Base-by-base conservation (phyloP, 352 stramenopile genomes). In the Phytophthora cryptogea region DNA sequence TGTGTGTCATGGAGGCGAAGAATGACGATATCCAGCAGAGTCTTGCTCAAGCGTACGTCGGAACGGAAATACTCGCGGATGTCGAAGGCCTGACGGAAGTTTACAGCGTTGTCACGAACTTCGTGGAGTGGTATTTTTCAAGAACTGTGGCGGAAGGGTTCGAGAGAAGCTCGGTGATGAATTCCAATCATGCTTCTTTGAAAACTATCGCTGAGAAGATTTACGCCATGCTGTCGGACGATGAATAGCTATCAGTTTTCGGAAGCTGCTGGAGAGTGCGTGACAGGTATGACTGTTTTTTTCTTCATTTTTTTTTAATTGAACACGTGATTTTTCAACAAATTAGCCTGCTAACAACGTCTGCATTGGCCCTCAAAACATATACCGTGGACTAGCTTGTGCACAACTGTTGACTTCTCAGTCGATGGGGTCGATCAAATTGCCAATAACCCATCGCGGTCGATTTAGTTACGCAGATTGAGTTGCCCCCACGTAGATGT, bases 21-120 rank as follows among this genome's bases (percentile, higher is more conserved):
- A 33, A 35, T 52, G 52, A 66, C 43, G 54, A 73, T 40, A 48
- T 66, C 8, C 35, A 55, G 16, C 64, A 73, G 30, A 54, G 59
- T 28, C 50, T 73, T 49, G 65, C 54, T 23, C 54, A 69, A 54
- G 59, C 65, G 39, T 69, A 68, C 30, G 42, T 72, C 32, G 64
- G 64, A 53, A 49, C 52, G 11, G 64, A 68, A 68, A 58, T 43
- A 53, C 53, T 72, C 31, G n/a, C 58, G 41, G 64, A 72, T 58
- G 58, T 72, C 16, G 46, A 68, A 61, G 63, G 63, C 52, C 33
- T 72, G 59, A 26, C 63, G 33, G 49, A 59, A 44, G 41, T 68
- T 10, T 65, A 65, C 64, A 68, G 44, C 48, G 54, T 68, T 53
- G 64, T 72, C 58, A 72, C 64, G 53, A 72, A 59, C 49, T 72